Evolutionary conservation across 768 basidiomycete genomes (phyloP), one percentile per base, ranked within the genome.

Genomic region (Leccinum broughii): DNA sequence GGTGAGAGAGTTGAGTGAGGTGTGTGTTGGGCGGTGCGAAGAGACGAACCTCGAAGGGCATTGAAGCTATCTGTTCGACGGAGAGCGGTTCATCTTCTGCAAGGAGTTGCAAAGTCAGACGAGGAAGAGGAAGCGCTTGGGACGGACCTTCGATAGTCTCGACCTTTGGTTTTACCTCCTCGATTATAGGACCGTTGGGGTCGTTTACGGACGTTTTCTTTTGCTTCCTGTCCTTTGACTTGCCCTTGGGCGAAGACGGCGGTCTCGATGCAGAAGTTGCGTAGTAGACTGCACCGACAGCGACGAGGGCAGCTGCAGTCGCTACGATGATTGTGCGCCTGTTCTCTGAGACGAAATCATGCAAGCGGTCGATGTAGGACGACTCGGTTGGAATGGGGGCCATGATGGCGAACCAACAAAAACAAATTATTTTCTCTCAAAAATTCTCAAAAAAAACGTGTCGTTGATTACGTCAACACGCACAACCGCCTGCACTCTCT

Each of bases 231-330:
- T 80, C 86, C 71, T 77, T 81, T 53, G 71, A 77, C 69, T 83
- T 85, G 58, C 71, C 73, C 44, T 76, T 79, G 77, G 68, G 79
- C 80, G n/a, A 68, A 70, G 64, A 46, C 44, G 68, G 68, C 15
- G 70, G 63, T 54, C 67, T 69, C 64, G 68, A 62, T 11, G 51
- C 9, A 10, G 74, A 77, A 24, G 87, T 79, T 15, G 84, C 85
- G 73, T 92, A 94, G 32, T 87, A 90, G 39, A 84, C 86, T 30
- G 88, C 89, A 51, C 88, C 87, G 30, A 85, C 85, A 46, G 88
- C 90, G 64, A 88, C 75, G 39, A 83, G 81, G 17, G 87, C 89
- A 0, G 87, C 88, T 0, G 88, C 89, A 3, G 90, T 81, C 4
- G 90, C 85, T 64, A 94, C 77, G 46, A 91, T 70, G 22, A 93